These are phyloP conservation scores for Cladobotryum mycophilum DNA, from an alignment of 2,329 filamentous ascomycete genomes.

Conservation along the genomic window DNA sequence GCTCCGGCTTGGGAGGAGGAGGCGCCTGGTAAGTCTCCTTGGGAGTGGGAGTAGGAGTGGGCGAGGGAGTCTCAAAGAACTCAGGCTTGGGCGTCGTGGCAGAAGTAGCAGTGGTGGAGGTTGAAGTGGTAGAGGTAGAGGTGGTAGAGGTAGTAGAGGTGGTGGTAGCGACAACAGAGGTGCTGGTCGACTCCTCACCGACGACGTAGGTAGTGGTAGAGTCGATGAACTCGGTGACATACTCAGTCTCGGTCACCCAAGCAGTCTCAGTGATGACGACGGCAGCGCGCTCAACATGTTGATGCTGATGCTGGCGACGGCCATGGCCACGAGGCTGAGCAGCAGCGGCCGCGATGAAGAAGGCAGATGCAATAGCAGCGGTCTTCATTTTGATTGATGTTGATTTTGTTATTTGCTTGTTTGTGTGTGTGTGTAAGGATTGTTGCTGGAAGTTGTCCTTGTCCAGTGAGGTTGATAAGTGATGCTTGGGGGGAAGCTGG, in stretches of 20 bases:
- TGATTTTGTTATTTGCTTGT: not conserved
- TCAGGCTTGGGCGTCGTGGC: conserved; percentile 11
- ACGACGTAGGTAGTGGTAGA: conserved; percentile 42
- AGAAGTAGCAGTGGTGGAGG: conserved; percentile 5
- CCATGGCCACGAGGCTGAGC: conserved; percentile 44
- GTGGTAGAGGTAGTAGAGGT: conserved; percentile 14
- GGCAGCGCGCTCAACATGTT: conserved; percentile 30
- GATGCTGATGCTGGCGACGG: conserved; percentile 33
- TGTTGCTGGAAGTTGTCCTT: not conserved
- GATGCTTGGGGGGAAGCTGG: not conserved
- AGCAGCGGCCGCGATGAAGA: conserved; percentile 36
- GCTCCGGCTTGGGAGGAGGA: conserved; percentile 17
- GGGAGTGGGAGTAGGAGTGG: conserved; percentile 18
- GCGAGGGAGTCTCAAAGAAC: conserved; percentile 10
- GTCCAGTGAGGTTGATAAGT: too few relatives aligned
- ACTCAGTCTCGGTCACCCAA: conserved; percentile 44
- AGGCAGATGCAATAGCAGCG: conserved; percentile 23
- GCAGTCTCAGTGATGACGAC: conserved; percentile 41
- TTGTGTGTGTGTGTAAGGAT: not conserved
- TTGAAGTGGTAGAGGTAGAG: not conserved
- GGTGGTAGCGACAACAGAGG: conserved; percentile 21
- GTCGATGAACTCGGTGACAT: conserved; percentile 43
- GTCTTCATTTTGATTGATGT: conserved; percentile 37
- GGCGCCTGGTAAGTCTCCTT: conserved; percentile 14
- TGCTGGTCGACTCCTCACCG: conserved; percentile 26